Base-by-base conservation (phyloP, 148 eudicot genomes). In the Spergularia bocconei region DNA sequence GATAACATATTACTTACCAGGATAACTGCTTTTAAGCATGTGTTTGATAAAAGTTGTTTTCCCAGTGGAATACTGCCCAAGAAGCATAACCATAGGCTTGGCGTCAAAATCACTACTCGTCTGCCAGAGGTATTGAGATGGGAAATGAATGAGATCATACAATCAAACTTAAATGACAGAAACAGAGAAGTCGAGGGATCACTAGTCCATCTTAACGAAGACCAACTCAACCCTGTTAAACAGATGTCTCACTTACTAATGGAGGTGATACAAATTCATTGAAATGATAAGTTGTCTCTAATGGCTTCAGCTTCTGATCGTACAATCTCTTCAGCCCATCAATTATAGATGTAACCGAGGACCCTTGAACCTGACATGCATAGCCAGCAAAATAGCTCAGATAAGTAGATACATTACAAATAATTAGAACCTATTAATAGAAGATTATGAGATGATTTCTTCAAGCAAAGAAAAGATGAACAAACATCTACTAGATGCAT, bases 1-100 rank as follows among this genome's bases (percentile, higher is more conserved):
- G 58, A 65, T 1, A 47, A 2, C n/a, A 55, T 16, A 17, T 16
- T 60, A 54, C 36, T 67, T 61, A 94, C 97, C 98, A 80, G 98
- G 98, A 73, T 94, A 94, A 78, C 84, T 85, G 73, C 85, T 82
- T 72, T 88, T 83, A 17, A 94, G 86, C 86, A 91, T 75, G 84
- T 94, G 98, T 69, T 88, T 91, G 29, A 94, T 90, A 69, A 94
- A 94, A 58, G 98, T 94, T n/a, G 98, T 94, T 87, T 94, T 91
- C 38, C 97, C 98, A 1, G 98, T 94, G 57, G 98, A 94, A 78
- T 91, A 94, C 55, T 94, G 98, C 71, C 98, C 98, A 87, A 94
- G 83, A 71, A 94, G 94, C 98, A 94, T 94, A 64, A 94, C 98
- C 97, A 94, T 91, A 17, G 97, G 98, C 79, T 88, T 93, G 63